Evolutionary conservation across 1,284 basidiomycete genomes (phyloP).

Genomic region (Apiotrichum gracile): DNA sequence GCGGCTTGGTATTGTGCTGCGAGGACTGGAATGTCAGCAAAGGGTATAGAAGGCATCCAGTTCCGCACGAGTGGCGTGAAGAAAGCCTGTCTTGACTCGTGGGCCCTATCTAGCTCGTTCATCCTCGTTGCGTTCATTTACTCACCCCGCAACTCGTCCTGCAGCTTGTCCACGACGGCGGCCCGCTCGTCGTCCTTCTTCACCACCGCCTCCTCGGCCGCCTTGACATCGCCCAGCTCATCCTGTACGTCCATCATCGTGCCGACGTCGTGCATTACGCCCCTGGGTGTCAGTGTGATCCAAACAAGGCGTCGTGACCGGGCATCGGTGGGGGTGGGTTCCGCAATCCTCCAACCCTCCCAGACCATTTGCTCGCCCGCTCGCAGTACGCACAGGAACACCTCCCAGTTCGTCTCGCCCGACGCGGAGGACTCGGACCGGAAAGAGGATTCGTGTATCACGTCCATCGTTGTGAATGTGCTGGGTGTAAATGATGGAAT

Average conservation of each 20-base stretch:
- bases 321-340: too few relatives aligned
- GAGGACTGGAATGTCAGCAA: neutral
- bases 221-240: conserved; percentile 29
- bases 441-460: too few relatives aligned
- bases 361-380: too few relatives aligned
- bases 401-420: neutral
- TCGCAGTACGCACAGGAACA: neutral
- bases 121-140: too few relatives aligned
- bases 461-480: neutral
- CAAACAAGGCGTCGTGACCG: neutral
- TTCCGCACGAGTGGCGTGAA: too few relatives aligned
- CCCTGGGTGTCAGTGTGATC: conserved; percentile 9
- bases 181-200: conserved; percentile 28
- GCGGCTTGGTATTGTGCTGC: conserved; percentile 14
- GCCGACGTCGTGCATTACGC: conserved; percentile 25
- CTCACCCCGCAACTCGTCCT: conserved; percentile 31
- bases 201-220: conserved; percentile 32
- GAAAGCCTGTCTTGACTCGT: too few relatives aligned
- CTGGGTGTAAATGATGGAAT: too few relatives aligned
- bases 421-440: neutral
- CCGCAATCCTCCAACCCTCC: too few relatives aligned
- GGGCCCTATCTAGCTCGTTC: too few relatives aligned
- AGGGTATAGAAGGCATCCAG: neutral
- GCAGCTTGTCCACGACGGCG: conserved; percentile 19
- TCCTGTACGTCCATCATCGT: conserved; percentile 26